These are phyloP conservation scores for Yamadazyma conglobata DNA, from an alignment of 1,139 yeast genomes.

Conservation along the genomic window DNA sequence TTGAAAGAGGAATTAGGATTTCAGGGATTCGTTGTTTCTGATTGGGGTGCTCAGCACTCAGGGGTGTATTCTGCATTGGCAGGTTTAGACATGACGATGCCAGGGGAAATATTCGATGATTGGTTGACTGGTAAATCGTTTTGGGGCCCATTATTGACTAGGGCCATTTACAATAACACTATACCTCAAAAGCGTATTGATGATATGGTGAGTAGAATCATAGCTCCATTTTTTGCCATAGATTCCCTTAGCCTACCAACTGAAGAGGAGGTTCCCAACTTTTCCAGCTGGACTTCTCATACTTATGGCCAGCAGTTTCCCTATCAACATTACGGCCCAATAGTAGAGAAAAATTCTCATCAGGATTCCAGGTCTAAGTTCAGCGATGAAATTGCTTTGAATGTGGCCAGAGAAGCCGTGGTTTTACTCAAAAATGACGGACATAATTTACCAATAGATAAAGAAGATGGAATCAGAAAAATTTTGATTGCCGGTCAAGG, in stretches of 20 bases:
- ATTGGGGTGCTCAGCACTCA: constrained; percentile 62
- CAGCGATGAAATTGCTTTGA: constrained; percentile 48
- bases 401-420: constrained; percentile 56
- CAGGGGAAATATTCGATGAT: constrained; percentile 54
- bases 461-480: constrained; percentile 38
- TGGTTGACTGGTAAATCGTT: constrained; percentile 54
- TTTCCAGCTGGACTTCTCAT: constrained; percentile 57
- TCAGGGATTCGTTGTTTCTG: constrained; percentile 65
- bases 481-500: constrained; percentile 47
- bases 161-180: constrained; percentile 54
- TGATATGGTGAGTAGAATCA: constrained; percentile 60
- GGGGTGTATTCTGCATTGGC: constrained; percentile 57
- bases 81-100: constrained; percentile 69
- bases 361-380: constrained; percentile 49
- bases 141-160: constrained; percentile 58
- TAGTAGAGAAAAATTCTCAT: constrained; percentile 53
- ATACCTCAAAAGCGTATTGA: constrained; percentile 53
- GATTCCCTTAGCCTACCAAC: constrained; percentile 29
- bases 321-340: constrained; percentile 52
- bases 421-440: constrained; percentile 52
- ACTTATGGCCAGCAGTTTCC: constrained; percentile 53
- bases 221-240: constrained; percentile 54
- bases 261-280: constrained; percentile 50
- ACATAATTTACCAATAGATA: constrained; percentile 47
- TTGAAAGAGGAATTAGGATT: constrained; percentile 63